Evolutionary conservation across 1,284 basidiomycete genomes (phyloP), one percentile per base, ranked within the genome.

Genomic region (Fomitopsis schrenkii): DNA sequence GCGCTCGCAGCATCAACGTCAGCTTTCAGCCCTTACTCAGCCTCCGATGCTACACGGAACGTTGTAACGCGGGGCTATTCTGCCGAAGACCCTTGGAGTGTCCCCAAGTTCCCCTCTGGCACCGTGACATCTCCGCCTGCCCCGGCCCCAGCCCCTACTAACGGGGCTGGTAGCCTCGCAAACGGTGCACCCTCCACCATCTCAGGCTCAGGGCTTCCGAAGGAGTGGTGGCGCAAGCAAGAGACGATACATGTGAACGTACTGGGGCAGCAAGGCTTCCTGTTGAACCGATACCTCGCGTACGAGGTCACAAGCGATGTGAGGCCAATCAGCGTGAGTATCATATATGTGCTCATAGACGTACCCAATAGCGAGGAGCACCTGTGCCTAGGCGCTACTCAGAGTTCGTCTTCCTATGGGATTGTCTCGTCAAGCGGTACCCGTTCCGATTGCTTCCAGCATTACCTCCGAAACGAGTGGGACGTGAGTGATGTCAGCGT

Each of bases 361-460:
- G 19, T 22, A 59, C 36, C 26, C 58, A 41, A 59, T 69, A 91
- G 85, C 82, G 85, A 55, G 86, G 84, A 10, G 72, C 80, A n/a
- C 78, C 87, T 33, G 87, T 93, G 26, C 79, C 83, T 30, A 79
- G 91, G 64, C 80, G 91, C 64, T 98, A 97, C 74, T 94, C 92
- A 5, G 95, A 98, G 72, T 98, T 97, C 72, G 84, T 85, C 7
- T 95, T 91, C 76, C 78, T 98, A 26, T 90, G 93, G 83, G 93
- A 96, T 62, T 90, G 87, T 64, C 79, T 98, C 41, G 76, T 86
- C 60, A 81, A 85, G 65, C 80, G 86, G 57, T 94, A 98, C 78
- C 95, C 95, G 0, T 97, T 97, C 83, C 86, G 95, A 40, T 78
- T 97, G n/a, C 81, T 97, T 63, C 89, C 93, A n/a, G 78, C 86